These are phyloP conservation scores for Phoenix roebelenii DNA, from an alignment of 176 grass and related monocot species.

Conservation along the genomic window DNA sequence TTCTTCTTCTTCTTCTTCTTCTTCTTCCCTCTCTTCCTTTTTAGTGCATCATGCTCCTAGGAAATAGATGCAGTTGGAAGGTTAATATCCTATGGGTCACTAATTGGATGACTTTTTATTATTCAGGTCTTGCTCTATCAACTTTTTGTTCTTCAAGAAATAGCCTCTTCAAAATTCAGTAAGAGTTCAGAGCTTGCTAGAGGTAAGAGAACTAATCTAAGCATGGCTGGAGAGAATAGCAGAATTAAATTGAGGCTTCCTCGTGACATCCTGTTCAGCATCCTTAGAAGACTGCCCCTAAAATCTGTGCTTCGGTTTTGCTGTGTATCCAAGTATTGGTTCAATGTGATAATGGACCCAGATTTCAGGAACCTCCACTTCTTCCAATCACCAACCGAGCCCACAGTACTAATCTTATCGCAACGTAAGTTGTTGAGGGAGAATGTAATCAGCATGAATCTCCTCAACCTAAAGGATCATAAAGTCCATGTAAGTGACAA, in stretches of 20 bases:
- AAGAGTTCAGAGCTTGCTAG: too few relatives aligned
- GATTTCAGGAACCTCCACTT: slow-evolving; percentile 6
- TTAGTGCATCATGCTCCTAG: too few relatives aligned
- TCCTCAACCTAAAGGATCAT: background rate
- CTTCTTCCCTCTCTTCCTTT: too few relatives aligned
- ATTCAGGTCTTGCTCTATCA: too few relatives aligned
- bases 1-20: too few relatives aligned
- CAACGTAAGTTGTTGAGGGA: background rate
- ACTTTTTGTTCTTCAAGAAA: too few relatives aligned
- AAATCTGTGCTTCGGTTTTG: slow-evolving; percentile 2
- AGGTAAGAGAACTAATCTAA: too few relatives aligned
- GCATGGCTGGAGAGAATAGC: too few relatives aligned
- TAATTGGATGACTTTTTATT: too few relatives aligned
- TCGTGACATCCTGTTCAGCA: slow-evolving; percentile 8
- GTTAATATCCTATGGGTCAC: too few relatives aligned
- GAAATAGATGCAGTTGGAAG: too few relatives aligned
- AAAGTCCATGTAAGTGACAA: background rate
- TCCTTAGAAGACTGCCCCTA: slow-evolving; percentile 2
- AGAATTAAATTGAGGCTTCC: background rate
- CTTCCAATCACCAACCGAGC: background rate
- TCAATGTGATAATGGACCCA: slow-evolving; percentile 5
- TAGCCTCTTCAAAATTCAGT: too few relatives aligned
- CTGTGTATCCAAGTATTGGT: slow-evolving; percentile 1
- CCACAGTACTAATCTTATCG: background rate
- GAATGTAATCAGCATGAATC: slow-evolving; percentile 4